phyloP scores from a whole-genome alignment of 768 basidiomycete species.

The Leucocoprinus birnbaumii region DNA sequence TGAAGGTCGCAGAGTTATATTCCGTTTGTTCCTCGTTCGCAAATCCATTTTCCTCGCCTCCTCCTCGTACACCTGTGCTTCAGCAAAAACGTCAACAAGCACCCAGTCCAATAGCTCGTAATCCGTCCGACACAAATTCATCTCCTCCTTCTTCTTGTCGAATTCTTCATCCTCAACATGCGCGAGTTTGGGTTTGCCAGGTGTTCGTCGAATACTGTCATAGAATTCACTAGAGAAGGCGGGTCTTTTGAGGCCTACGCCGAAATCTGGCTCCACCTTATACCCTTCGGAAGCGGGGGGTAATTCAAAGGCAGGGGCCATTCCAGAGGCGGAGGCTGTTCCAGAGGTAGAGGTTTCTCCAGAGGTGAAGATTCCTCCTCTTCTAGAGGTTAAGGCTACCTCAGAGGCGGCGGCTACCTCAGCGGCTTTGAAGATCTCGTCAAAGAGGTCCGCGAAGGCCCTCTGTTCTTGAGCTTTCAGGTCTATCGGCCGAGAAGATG shows the following conservation, averaged over 20 bases:
- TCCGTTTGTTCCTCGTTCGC: constrained; percentile 20
- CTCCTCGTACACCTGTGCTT: constrained; percentile 47
- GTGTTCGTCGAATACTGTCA: constrained; percentile 55
- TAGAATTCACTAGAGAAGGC: constrained; percentile 25
- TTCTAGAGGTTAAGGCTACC: background rate
- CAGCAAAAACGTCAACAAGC: constrained; percentile 61
- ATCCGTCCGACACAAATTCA: constrained; percentile 69
- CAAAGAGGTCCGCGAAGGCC: constrained; percentile 24
- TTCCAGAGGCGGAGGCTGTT: too few species aligned
- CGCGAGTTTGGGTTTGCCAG: constrained; percentile 52
- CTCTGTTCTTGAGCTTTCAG: constrained; percentile 14
- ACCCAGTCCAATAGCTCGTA: constrained; percentile 75
- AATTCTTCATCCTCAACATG: constrained; percentile 50
- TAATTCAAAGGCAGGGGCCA: too few species aligned
- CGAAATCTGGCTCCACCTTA: too few species aligned
- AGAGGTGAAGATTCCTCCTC: background rate
- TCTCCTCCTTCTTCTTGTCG: constrained; percentile 70
- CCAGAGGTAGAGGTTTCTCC: too few species aligned
- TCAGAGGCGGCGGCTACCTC: constrained; percentile 4
- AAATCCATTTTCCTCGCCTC: constrained; percentile 33
- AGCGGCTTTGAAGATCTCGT: constrained; percentile 9
- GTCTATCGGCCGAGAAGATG: constrained; percentile 13
- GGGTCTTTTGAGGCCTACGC: background rate
- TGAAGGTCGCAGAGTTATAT: constrained; percentile 49
- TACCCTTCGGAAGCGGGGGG: too few species aligned